Evolutionary conservation across 2,329 filamentous ascomycete genomes (phyloP).

Genomic region (Diaporthe nobilis): DNA sequence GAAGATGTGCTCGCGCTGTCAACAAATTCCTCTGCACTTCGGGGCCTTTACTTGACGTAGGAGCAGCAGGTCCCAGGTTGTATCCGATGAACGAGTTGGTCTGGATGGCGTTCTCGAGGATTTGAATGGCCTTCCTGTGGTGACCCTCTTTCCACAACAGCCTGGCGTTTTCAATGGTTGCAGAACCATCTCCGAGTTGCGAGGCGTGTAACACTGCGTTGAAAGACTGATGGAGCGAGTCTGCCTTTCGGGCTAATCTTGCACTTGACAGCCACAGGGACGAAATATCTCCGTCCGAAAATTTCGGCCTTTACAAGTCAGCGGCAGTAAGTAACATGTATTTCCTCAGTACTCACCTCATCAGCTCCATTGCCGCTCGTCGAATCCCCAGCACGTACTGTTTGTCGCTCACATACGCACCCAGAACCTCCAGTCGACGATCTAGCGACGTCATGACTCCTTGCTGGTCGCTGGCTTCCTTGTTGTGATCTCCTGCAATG

Average conservation of each 20-base stretch:
- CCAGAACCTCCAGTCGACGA: constrained; percentile 87
- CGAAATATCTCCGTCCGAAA: constrained; percentile 81
- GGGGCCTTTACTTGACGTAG: constrained; percentile 56
- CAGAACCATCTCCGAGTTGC: constrained; percentile 85
- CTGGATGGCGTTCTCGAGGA: constrained; percentile 87
- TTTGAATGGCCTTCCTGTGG: constrained; percentile 94
- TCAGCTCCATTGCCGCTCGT: constrained; percentile 87
- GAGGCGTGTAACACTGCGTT: constrained; percentile 93
- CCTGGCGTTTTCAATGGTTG: constrained; percentile 94
- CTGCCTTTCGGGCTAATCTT: constrained; percentile 86
- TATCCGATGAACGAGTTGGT: constrained; percentile 76
- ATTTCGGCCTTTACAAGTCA: constrained; percentile 65
- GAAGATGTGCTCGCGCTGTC: constrained; percentile 84
- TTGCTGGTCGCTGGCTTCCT: constrained; percentile 56
- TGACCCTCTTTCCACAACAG: constrained; percentile 94
- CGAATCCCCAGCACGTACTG: constrained; percentile 91
- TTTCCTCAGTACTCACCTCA: constrained; percentile 64
- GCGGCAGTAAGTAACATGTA: constrained; percentile 38
- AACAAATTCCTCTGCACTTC: constrained; percentile 71
- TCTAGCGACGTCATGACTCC: constrained; percentile 71
- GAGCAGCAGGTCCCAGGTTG: constrained; percentile 50
- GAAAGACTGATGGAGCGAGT: constrained; percentile 88
- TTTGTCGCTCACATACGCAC: constrained; percentile 92
- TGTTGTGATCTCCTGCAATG: constrained; percentile 68
- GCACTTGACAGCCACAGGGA: constrained; percentile 89